Percentiles rank a stretch among this genome's conserved stretches.
Evolutionary conservation across 176 grass and related monocot genomes (phyloP).

Genomic region (Luzula sylvatica): DNA sequence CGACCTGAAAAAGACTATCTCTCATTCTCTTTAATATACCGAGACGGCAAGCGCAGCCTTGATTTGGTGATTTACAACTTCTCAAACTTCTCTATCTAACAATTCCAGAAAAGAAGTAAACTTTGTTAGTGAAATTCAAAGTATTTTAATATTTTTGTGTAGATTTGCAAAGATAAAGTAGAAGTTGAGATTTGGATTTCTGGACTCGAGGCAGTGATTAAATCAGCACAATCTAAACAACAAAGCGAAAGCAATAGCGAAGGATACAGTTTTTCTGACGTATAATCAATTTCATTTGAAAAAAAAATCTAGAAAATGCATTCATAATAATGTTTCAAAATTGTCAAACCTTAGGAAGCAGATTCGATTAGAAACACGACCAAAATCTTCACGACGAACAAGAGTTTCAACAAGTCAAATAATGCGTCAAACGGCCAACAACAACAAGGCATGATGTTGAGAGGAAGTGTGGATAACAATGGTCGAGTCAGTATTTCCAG

Average conservation of each 20-base stretch:
- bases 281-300: conserved; percentile 33
- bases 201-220: conserved; percentile 50
- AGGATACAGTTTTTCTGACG: conserved; percentile 51
- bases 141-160: conserved; percentile 11
- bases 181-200: conserved; percentile 93
- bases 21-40: conserved; percentile 90
- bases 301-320: too few species aligned
- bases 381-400: too few species aligned
- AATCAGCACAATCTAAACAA: conserved; percentile 15
- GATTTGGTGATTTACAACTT: conserved; percentile 51
- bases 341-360: conserved; percentile 14
- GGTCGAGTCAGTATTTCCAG: conserved; percentile 83
- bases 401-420: conserved; percentile 43
- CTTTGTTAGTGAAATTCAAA: conserved; percentile 12
- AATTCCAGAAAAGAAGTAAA: neutral
- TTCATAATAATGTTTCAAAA: too few species aligned
- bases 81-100: conserved; percentile 4
- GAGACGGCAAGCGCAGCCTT: conserved; percentile 56
- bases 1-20: conserved; percentile 87
- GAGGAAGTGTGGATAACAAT: conserved; percentile 60
- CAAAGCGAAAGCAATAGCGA: conserved; percentile 36
- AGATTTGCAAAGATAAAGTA: conserved; percentile 97
- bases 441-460: conserved; percentile 70
- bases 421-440: conserved; percentile 21
- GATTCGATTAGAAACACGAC: conserved; percentile 30